phyloP scores from a whole-genome alignment of 2,329 filamentous ascomycete species.

The Lachnellula occidentalis region DNA sequence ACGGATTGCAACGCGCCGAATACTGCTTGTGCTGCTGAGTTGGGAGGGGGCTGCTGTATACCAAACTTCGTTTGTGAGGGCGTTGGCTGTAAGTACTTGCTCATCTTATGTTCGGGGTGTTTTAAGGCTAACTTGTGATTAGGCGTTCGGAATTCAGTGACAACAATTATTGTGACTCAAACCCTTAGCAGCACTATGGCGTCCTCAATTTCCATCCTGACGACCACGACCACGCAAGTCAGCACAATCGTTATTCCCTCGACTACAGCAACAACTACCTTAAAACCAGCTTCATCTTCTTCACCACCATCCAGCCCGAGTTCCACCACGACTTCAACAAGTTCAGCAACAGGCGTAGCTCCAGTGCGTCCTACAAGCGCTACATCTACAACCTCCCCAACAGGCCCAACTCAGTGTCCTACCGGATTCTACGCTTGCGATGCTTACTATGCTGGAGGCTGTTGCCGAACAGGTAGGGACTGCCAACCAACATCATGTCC shows the following conservation, averaged over 20 bases:
- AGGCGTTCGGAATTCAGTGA: conserved; percentile 8
- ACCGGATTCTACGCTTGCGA: conserved; percentile 89
- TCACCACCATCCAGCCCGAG: conserved; percentile 32
- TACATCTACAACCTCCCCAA: conserved; percentile 33
- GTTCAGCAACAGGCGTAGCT: conserved; percentile 36
- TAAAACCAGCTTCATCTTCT: conserved; percentile 10
- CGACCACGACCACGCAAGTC: conserved; percentile 5
- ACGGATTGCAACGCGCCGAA: conserved; percentile 56
- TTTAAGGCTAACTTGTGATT: background rate
- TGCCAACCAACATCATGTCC: conserved; percentile 80
- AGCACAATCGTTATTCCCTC: conserved; percentile 17
- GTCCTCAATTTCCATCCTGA: background rate
- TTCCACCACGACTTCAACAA: conserved; percentile 31
- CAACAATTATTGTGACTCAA: conserved; percentile 2
- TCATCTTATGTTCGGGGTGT: background rate
- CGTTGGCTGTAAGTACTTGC: conserved; percentile 55
- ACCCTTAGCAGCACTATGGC: background rate
- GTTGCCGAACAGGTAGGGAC: conserved; percentile 81
- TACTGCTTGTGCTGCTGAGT: conserved; percentile 55
- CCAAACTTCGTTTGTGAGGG: conserved; percentile 64
- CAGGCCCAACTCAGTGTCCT: conserved; percentile 55
- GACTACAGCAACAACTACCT: conserved; percentile 4
- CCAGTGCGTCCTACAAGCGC: conserved; percentile 44
- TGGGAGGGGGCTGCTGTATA: conserved; percentile 73
- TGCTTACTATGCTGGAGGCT: conserved; percentile 74